phyloP scores from a whole-genome alignment of 2,329 filamentous ascomycete genomes.

The Cladosporium sp. region DNA sequence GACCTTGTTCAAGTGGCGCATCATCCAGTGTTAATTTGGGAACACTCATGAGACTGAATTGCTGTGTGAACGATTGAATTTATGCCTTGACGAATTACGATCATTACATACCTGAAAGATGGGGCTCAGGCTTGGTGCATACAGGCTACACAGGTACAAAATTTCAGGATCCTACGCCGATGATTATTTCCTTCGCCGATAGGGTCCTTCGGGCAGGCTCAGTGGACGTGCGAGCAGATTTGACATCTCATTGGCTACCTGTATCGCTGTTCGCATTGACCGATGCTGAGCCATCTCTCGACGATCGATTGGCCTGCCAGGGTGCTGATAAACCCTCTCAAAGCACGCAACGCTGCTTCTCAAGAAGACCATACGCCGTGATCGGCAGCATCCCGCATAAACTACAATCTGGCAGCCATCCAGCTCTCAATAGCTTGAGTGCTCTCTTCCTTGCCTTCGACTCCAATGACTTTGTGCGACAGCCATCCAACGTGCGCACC shows the following conservation, averaged over 20 bases:
- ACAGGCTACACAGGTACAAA: not conserved
- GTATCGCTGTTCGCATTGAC: not conserved
- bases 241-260: not conserved
- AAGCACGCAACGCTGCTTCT: not conserved
- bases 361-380: not conserved
- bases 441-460: constrained; percentile 39
- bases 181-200: not conserved
- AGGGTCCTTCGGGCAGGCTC: not conserved
- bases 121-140: not conserved
- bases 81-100: not conserved
- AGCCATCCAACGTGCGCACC: constrained; percentile 40
- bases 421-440: constrained; percentile 41
- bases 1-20: not conserved
- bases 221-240: not conserved
- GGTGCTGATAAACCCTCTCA: not conserved
- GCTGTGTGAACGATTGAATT: not conserved
- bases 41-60: not conserved
- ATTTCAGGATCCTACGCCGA: not conserved
- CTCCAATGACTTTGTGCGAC: constrained; percentile 42
- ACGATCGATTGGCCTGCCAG: not conserved
- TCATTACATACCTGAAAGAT: not conserved
- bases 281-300: not conserved
- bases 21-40: not conserved
- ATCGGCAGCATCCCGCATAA: not conserved
- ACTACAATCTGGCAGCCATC: constrained; percentile 39